A percentile compares a stretch with the other conserved stretches of the same genome.
Evolutionary conservation across 441 rosid genomes (phyloP).

Genomic region (Populus trichocarpa): DNA sequence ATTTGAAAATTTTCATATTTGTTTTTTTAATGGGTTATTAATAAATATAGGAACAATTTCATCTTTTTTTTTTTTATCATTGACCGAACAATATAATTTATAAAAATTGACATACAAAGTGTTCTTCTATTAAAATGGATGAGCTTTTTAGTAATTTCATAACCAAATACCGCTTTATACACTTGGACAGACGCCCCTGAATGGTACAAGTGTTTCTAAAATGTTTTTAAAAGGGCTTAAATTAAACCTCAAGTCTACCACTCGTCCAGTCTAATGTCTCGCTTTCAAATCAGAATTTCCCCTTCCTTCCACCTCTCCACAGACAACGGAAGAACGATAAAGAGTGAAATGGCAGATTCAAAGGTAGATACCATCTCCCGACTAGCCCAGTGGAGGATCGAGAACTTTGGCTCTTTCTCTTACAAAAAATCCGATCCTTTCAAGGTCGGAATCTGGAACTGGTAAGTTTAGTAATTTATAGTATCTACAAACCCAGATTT

Average conservation of each 20-base stretch:
- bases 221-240: too few species aligned
- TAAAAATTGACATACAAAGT: too few species aligned
- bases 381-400: slow-evolving; percentile 91
- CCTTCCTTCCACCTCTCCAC: background rate
- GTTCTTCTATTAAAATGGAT: too few species aligned
- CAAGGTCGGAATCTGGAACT: slow-evolving; percentile 92
- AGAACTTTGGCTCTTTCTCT: slow-evolving; percentile 69
- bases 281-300: background rate
- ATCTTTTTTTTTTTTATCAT: too few species aligned
- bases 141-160: too few species aligned
- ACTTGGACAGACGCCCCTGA: too few species aligned
- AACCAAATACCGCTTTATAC: too few species aligned
- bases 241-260: background rate
- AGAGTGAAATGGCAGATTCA: slow-evolving; percentile 55
- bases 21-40: too few species aligned
- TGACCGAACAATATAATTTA: too few species aligned
- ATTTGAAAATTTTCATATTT: too few species aligned
- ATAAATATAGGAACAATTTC: too few species aligned
- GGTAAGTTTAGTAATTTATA: slow-evolving; percentile 29
- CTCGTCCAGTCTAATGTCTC: background rate
- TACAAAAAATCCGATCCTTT: slow-evolving; percentile 86
- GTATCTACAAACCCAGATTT: background rate
- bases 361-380: slow-evolving; percentile 88
- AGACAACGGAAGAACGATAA: background rate
- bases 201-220: too few species aligned